A percentile compares a stretch with the other conserved stretches of the same genome.
These are phyloP conservation scores for Populus hybrid DNA, from an alignment of 441 rosid genomes.

Conservation along the genomic window DNA sequence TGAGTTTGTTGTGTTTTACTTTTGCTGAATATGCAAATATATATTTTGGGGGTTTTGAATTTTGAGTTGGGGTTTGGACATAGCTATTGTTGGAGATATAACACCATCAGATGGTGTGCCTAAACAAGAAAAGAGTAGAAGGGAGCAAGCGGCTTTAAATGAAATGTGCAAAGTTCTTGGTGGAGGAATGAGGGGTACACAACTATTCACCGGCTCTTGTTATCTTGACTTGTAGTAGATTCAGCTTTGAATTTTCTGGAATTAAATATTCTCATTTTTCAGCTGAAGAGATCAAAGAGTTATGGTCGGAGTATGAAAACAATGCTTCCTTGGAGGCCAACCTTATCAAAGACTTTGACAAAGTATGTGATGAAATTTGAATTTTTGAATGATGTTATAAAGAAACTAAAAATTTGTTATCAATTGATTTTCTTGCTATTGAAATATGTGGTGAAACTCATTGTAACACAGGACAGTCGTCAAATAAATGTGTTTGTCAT, in stretches of 20 bases:
- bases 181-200: constrained; percentile 76
- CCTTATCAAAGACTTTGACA: constrained; percentile 91
- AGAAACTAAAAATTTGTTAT: not conserved
- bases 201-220: not conserved
- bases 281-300: constrained; percentile 77
- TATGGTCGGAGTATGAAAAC: constrained; percentile 86
- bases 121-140: constrained; percentile 82
- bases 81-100: constrained; percentile 96
- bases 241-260: not conserved
- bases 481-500: constrained; percentile 3
- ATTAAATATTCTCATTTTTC: constrained; percentile 15
- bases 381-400: not conserved
- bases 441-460: not conserved
- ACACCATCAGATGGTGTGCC: constrained; percentile 88
- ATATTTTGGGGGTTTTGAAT: constrained; percentile 18
- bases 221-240: not conserved
- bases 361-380: constrained; percentile 25
- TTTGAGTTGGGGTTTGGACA: constrained; percentile 32
- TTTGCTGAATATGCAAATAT: not conserved
- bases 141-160: constrained; percentile 74
- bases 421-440: not conserved
- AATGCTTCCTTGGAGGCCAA: constrained; percentile 84
- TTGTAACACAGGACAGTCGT: not conserved
- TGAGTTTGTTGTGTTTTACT: not conserved
- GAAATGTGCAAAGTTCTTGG: constrained; percentile 91